Base-by-base conservation (phyloP, 1,284 basidiomycete species). In the Heterobasidion occidentale region DNA sequence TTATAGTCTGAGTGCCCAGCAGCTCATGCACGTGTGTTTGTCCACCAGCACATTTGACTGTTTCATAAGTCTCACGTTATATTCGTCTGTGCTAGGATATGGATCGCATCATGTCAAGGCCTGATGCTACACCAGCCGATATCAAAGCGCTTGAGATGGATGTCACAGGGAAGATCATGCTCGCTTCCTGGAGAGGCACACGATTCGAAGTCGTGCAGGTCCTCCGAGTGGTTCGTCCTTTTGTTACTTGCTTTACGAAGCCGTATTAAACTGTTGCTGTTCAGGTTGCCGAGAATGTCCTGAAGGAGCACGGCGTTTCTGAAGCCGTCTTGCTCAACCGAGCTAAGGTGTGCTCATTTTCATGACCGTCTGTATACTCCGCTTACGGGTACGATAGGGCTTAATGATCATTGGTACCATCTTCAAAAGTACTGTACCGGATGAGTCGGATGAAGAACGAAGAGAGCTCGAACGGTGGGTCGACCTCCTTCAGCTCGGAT, bases 161-260 rank as follows among this genome's bases (percentile, higher is more conserved):
- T 65, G 83, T 99, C 64, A 96, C 92, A 15, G 93, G 93, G 59
- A 98, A 95, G 87, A 92, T 96, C 69, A 81, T 98, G 72, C 81
- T 97, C 36, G 94, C 94, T 9, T 95, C 94, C 33, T 98, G 94
- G 94, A 84, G 92, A 58, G 94, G 94, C 14, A 94, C 94, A 1
- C 84, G 94, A 52, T 86, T 96, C 68, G 94, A 98, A 74, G 92
- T 96, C 34, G 84, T 87, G 45, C 90, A 90, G 68, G 92, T 94
- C 12, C 74, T 92, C 47, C 80, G 87, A 55, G 86, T 88, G 72
- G 86, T 83, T 60, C 52, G 68, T 59, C 27, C 6, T 4, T 27
- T 27, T 27, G 5, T 27, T 5, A 27, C 27, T 27, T 27, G 27
- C 27, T 20, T 33, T 45, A 7, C 12, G 42, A 17, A 45, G 42